Percentiles rank a stretch among this genome's conserved stretches.
phyloP scores from a whole-genome alignment of 2,329 filamentous ascomycete genomes.

The Chaetomiaceae sp. region DNA sequence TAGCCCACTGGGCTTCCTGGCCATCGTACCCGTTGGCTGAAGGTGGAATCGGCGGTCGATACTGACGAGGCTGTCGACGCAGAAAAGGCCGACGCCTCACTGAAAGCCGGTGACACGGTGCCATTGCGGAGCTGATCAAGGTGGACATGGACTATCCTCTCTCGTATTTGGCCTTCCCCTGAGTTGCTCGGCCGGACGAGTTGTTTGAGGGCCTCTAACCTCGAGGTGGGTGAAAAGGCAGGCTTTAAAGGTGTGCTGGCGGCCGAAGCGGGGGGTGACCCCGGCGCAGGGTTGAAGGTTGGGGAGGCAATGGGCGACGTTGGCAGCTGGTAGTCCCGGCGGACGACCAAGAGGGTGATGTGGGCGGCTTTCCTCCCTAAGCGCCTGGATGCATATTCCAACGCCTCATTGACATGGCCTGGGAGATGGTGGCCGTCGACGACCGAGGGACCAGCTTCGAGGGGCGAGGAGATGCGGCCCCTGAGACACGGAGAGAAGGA shows the following conservation, averaged over 20 bases:
- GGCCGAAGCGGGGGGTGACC: constrained; percentile 15
- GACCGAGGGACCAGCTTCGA: constrained; percentile 58
- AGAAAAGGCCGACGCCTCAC: constrained; percentile 29
- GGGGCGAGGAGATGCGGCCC: constrained; percentile 55
- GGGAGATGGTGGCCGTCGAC: constrained; percentile 56
- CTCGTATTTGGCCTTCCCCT: constrained; percentile 32
- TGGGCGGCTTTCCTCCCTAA: constrained; percentile 52
- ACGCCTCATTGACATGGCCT: constrained; percentile 46
- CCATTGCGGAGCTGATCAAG: constrained; percentile 26
- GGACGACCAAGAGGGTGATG: constrained; percentile 46
- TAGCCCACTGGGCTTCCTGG: constrained; percentile 38
- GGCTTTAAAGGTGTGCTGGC: constrained; percentile 16
- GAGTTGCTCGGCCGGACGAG: constrained; percentile 33
- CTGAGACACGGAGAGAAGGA: constrained; percentile 38
- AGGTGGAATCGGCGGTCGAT: constrained; percentile 22
- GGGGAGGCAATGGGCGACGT: constrained; percentile 19
- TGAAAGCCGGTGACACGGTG: constrained; percentile 32
- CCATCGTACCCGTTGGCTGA: constrained; percentile 23
- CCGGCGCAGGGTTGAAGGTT: constrained; percentile 16
- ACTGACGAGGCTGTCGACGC: constrained; percentile 23
- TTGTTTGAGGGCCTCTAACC: constrained; percentile 34
- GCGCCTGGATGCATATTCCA: constrained; percentile 54
- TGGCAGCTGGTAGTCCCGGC: constrained; percentile 19
- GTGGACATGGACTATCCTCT: constrained; percentile 22
- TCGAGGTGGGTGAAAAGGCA: constrained; percentile 26